These are phyloP conservation scores for Linaria vulgaris DNA, from an alignment of 257 asterid genomes.

Conservation along the genomic window DNA sequence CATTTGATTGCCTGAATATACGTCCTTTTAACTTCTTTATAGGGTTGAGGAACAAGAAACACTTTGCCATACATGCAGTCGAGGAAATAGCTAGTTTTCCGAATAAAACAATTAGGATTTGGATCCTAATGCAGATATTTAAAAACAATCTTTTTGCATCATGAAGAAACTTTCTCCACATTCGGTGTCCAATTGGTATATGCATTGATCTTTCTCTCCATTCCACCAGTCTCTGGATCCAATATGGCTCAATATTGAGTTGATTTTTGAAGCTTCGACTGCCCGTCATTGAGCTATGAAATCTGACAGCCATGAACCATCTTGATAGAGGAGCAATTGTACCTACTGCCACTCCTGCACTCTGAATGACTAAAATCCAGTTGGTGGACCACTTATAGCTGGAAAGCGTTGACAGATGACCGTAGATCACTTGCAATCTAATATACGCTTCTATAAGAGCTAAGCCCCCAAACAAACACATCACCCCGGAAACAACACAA, in stretches of 20 bases:
- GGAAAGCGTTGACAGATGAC: neutral
- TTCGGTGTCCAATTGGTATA: constrained; percentile 1
- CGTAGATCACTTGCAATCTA: too few relatives aligned
- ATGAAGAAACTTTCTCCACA: constrained; percentile 13
- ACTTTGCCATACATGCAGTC: too few relatives aligned
- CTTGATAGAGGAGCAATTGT: constrained; percentile 17
- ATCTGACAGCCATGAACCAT: constrained; percentile 5
- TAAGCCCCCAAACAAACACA: constrained; percentile 18
- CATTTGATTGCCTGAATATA: neutral
- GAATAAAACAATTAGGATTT: neutral
- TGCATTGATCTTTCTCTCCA: constrained; percentile 19
- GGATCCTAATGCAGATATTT: constrained; percentile 3
- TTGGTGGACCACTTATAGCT: constrained; percentile 24
- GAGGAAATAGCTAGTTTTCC: constrained; percentile 9
- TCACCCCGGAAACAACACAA: constrained; percentile 21
- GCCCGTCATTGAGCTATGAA: neutral
- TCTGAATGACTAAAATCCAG: constrained; percentile 33
- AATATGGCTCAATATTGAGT: constrained; percentile 5
- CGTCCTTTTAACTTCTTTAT: neutral
- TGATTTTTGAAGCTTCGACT: neutral
- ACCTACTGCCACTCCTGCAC: constrained; percentile 23
- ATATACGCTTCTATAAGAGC: too few relatives aligned
- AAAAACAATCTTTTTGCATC: constrained; percentile 6
- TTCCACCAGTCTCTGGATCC: constrained; percentile 23
- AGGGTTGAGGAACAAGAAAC: neutral